Evolutionary conservation across 2,329 filamentous ascomycete genomes (phyloP).

Genomic region (Fusarium temperatum): DNA sequence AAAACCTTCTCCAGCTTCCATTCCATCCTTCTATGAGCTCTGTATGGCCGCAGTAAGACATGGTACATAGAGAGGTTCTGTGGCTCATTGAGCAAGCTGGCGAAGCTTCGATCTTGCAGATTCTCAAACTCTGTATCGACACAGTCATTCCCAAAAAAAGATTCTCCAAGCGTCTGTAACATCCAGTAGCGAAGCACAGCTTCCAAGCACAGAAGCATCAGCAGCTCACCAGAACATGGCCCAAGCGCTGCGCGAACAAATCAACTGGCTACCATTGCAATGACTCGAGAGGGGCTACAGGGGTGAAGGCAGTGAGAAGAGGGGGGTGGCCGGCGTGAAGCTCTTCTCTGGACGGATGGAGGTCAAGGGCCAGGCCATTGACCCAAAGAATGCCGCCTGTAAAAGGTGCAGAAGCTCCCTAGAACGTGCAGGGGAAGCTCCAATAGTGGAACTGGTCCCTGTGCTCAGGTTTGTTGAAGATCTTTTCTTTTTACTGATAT

Average conservation of each 20-base stretch:
- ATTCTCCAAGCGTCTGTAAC: background rate
- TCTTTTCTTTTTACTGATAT: constrained; percentile 28
- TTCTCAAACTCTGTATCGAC: constrained; percentile 14
- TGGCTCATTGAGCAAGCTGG: constrained; percentile 17
- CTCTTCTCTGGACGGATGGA: constrained; percentile 31
- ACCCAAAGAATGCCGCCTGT: constrained; percentile 26
- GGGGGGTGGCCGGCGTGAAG: constrained; percentile 35
- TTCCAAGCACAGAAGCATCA: constrained; percentile 33
- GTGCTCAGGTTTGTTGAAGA: constrained; percentile 35
- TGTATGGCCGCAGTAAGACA: constrained; percentile 16
- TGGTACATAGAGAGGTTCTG: constrained; percentile 1
- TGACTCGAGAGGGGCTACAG: constrained; percentile 43
- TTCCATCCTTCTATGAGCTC: constrained; percentile 25
- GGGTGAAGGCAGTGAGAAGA: constrained; percentile 36
- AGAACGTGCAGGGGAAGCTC: constrained; percentile 41
- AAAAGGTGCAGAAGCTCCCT: constrained; percentile 40
- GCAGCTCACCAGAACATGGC: constrained; percentile 35
- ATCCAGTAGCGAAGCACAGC: constrained; percentile 23
- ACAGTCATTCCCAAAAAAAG: constrained; percentile 1
- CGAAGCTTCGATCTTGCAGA: constrained; percentile 36
- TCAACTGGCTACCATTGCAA: constrained; percentile 46
- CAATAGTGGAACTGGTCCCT: constrained; percentile 40
- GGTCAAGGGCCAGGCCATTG: constrained; percentile 23
- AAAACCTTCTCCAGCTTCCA: constrained; percentile 16
- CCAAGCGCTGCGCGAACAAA: constrained; percentile 41